These are phyloP conservation scores for Ceratobasidium sp. DNA, from an alignment of 1,284 basidiomycete genomes.

Conservation along the genomic window DNA sequence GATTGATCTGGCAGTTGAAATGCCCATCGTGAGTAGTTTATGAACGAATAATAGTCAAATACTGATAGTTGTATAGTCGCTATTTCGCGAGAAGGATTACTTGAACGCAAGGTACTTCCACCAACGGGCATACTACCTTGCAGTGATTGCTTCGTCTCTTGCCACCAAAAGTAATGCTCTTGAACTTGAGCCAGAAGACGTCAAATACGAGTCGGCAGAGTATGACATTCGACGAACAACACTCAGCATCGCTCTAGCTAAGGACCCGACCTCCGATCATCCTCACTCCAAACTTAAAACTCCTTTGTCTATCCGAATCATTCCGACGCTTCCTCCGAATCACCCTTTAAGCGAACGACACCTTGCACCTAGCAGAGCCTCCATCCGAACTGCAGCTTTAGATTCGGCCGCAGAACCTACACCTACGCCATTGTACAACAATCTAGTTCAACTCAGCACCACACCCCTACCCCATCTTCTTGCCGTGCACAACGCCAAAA, in stretches of 20 bases:
- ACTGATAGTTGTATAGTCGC: constrained; percentile 61
- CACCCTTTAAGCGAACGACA: constrained; percentile 60
- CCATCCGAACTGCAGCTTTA: constrained; percentile 33
- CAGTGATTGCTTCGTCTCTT: constrained; percentile 80
- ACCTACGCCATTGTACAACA: constrained; percentile 86
- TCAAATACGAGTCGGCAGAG: constrained; percentile 71
- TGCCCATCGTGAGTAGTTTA: constrained; percentile 78
- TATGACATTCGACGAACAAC: constrained; percentile 79
- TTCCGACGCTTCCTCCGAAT: constrained; percentile 73
- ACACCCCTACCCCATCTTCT: constrained; percentile 79
- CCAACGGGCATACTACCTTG: constrained; percentile 93
- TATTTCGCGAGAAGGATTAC: constrained; percentile 97
- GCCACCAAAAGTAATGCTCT: constrained; percentile 55
- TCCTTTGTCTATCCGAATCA: constrained; percentile 64
- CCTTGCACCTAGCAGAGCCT: constrained; percentile 30
- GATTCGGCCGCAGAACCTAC: constrained; percentile 49
- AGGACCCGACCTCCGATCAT: constrained; percentile 59
- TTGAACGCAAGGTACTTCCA: constrained; percentile 92
- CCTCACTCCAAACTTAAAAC: constrained; percentile 48
- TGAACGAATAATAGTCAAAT: constrained; percentile 25
- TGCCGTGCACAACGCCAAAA: constrained; percentile 74
- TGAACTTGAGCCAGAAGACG: constrained; percentile 65
- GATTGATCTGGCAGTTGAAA: constrained; percentile 88
- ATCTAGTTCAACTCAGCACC: constrained; percentile 76
- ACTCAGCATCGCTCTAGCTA: constrained; percentile 71